These are phyloP conservation scores for Tricholoma furcatifolium DNA, from an alignment of 768 basidiomycete species.

Conservation along the genomic window DNA sequence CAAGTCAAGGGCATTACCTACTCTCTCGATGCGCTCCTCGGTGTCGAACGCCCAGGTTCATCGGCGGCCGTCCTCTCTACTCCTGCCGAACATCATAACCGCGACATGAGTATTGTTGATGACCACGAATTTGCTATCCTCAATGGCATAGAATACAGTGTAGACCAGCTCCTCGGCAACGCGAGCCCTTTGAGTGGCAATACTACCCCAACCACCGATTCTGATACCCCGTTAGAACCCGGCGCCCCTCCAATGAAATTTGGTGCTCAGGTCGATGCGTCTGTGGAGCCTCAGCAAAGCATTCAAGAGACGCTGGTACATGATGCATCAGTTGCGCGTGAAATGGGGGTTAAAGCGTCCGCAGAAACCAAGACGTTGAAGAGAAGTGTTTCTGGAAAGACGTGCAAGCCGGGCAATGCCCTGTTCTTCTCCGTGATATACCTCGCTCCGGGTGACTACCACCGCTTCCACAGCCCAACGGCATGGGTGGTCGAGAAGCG, in stretches of 20 bases:
- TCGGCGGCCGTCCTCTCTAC: constrained; percentile 40
- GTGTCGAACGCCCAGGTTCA: constrained; percentile 57
- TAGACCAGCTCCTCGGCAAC: constrained; percentile 82
- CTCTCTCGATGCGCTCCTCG: constrained; percentile 90
- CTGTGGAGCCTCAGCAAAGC: constrained; percentile 51
- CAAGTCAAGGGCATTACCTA: constrained; percentile 99
- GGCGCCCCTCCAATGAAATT: constrained; percentile 48
- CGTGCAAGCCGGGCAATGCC: constrained; percentile 71
- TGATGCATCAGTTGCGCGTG: constrained; percentile 68
- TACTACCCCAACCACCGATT: constrained; percentile 30
- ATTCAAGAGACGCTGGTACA: constrained; percentile 59
- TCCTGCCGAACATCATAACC: constrained; percentile 37
- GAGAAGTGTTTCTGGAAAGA: constrained; percentile 39
- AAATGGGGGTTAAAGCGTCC: constrained; percentile 57
- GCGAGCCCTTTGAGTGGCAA: constrained; percentile 22
- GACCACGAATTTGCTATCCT: constrained; percentile 94
- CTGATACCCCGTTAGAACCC: constrained; percentile 27
- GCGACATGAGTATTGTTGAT: constrained; percentile 64
- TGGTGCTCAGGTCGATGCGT: constrained; percentile 72
- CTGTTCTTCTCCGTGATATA: constrained; percentile 96
- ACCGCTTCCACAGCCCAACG: constrained; percentile 94
- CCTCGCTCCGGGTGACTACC: constrained; percentile 97
- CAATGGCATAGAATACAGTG: constrained; percentile 94
- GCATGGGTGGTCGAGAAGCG: constrained; percentile 97
- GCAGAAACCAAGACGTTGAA: constrained; percentile 21